Base-by-base conservation (phyloP, 805 yeast species). In the Saccharomycopsis sp. region DNA sequence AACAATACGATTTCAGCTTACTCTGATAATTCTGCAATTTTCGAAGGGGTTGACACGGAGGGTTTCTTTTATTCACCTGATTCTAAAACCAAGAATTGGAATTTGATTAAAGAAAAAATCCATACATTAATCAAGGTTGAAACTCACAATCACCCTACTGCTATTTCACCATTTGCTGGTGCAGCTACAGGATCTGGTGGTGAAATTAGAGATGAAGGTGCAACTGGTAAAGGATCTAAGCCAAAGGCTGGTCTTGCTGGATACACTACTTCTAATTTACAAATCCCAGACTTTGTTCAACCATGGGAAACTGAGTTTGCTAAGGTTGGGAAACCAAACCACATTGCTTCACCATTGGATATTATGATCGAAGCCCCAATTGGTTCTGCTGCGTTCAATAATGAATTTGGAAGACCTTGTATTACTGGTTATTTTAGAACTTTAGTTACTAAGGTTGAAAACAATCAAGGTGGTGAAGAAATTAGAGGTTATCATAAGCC, bases 171-270 rank as follows among this genome's bases (percentile, higher is more conserved):
- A 33, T 93, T 87, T 67, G 89, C 98, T 2, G 99, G 99, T 64
- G 99, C 99, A 26, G 95, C 99, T 35, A 93, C 99, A 11, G 99
- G 99, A 52, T 89, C 97, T 8, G 99, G 99, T 63, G 99, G 99
- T 70, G 99, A 93, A 67, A 93, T 93, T 59, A 85, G 99, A 74
- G 99, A 93, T 65, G 99, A 93, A 69, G 98, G 97, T 68, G 98
- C 99, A 24, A 96, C 93, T 21, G 99, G 99, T 52, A 79, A 97
- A 63, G 99, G 99, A 38, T 90, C 97, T 21, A 87, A 87, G 64
- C 78, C 97, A 36, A 90, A 93, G 67, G 95, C 97, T 59, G 99
- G 99, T 44, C 71, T 93, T 51, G 72, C 95, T 34, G 99, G 99
- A 6, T 93, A 80, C 65, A 75, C 94, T 8, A 96, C 88, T 19